Evolutionary conservation across 345 rosid species (phyloP).

Genomic region (Salix caprea): DNA sequence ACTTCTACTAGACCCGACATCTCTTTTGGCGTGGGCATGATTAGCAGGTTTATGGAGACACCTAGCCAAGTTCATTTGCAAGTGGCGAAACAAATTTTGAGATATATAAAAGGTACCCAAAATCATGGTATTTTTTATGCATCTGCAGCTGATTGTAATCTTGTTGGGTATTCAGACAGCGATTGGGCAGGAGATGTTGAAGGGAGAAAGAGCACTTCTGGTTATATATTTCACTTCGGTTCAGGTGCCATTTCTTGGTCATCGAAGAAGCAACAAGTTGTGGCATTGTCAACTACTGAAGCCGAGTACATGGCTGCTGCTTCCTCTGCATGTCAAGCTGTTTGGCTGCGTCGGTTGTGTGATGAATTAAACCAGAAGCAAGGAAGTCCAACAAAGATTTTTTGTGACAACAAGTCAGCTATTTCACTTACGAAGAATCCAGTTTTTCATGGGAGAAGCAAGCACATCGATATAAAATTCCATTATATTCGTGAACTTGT

Average conservation of each 20-base stretch:
- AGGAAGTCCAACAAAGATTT: too few relatives aligned
- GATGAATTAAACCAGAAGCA: too few relatives aligned
- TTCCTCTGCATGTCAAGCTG: neutral
- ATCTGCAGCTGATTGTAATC: too few relatives aligned
- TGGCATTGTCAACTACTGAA: slow-evolving; percentile 5
- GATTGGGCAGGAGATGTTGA: slow-evolving; percentile 1
- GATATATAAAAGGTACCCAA: slow-evolving; percentile 1
- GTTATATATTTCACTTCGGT: neutral
- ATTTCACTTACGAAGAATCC: too few relatives aligned
- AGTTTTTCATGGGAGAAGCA: too few relatives aligned
- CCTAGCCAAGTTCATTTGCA: neutral
- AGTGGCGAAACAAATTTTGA: neutral
- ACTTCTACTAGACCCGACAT: slow-evolving; percentile 3
- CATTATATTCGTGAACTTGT: too few relatives aligned
- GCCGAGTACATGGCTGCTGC: slow-evolving; percentile 1
- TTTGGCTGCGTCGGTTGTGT: neutral
- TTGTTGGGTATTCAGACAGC: neutral
- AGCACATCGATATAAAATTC: too few relatives aligned
- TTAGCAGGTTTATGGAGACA: neutral
- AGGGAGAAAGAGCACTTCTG: too few relatives aligned
- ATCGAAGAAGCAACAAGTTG: slow-evolving; percentile 5
- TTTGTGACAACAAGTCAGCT: too few relatives aligned
- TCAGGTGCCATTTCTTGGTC: neutral
- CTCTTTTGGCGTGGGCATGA: slow-evolving; percentile 7
- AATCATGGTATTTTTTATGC: neutral